phyloP scores from a whole-genome alignment of 352 stramenopile genomes.

The Phytophthora foliorum region DNA sequence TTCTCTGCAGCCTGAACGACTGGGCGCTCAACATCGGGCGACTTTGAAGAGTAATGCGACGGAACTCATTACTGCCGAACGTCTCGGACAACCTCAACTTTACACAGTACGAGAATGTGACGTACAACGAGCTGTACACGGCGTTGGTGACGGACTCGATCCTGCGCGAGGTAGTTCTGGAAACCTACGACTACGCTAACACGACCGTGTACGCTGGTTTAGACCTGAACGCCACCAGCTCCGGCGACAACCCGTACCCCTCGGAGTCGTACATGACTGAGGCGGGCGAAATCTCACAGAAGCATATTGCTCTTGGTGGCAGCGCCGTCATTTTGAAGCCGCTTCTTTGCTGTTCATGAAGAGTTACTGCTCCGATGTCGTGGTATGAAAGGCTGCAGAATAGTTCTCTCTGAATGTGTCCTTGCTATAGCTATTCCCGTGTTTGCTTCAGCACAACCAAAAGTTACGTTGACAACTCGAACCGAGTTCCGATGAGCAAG shows the following conservation, averaged over 20 bases:
- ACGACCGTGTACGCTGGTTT: conserved; percentile 35
- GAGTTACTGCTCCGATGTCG: too few species aligned
- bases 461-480: too few species aligned
- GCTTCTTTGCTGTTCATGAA: too few species aligned
- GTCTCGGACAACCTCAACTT: conserved; percentile 51
- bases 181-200: conserved; percentile 43
- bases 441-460: too few species aligned
- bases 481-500: too few species aligned
- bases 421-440: too few species aligned
- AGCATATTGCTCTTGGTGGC: conserved; percentile 53
- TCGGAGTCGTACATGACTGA: conserved; percentile 42
- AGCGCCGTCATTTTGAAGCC: conserved; percentile 57
- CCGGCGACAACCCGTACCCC: conserved; percentile 33
- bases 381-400: too few species aligned
- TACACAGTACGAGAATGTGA: conserved; percentile 45
- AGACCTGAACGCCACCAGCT: conserved; percentile 36
- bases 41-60: conserved; percentile 49
- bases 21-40: conserved; percentile 47
- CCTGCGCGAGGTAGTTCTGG: conserved; percentile 45
- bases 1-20: conserved; percentile 58
- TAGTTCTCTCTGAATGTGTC: too few species aligned
- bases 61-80: conserved; percentile 47
- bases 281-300: conserved; percentile 42
- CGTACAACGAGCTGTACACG: conserved; percentile 43
- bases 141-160: conserved; percentile 36